phyloP scores from a whole-genome alignment of 2,329 filamentous ascomycete species.

The Dactylellina sp. region DNA sequence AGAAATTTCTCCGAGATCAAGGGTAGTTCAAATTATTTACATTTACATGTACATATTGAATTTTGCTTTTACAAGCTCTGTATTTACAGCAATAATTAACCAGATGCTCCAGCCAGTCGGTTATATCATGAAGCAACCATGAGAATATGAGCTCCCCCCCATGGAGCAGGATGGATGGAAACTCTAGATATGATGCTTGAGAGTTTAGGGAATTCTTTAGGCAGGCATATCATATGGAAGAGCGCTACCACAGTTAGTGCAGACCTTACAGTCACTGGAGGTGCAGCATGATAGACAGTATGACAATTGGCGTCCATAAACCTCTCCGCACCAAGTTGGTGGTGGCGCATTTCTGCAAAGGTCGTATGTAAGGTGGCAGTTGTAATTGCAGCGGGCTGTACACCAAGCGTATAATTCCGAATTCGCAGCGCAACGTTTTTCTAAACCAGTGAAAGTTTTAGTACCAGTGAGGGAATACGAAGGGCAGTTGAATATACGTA shows the following conservation, averaged over 20 bases:
- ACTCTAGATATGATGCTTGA: too few species aligned
- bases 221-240: neutral
- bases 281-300: slow-evolving; percentile 22
- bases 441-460: neutral
- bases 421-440: slow-evolving; percentile 36
- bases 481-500: neutral
- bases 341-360: slow-evolving; percentile 27
- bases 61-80: too few species aligned
- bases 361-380: slow-evolving; percentile 13
- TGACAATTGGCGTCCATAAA: slow-evolving; percentile 28
- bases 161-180: too few species aligned
- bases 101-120: too few species aligned
- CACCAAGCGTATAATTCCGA: slow-evolving; percentile 25
- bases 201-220: too few species aligned
- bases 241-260: slow-evolving; percentile 36
- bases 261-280: slow-evolving; percentile 5
- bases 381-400: slow-evolving; percentile 44
- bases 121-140: too few species aligned
- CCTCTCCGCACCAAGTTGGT: slow-evolving; percentile 16
- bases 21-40: too few species aligned
- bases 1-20: too few species aligned
- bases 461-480: neutral
- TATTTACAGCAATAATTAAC: too few species aligned
- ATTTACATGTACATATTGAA: too few species aligned
- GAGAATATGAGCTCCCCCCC: too few species aligned